Conservation (phyloP, 176 grass and related monocot species). For the Thalia dealbata region DNA sequence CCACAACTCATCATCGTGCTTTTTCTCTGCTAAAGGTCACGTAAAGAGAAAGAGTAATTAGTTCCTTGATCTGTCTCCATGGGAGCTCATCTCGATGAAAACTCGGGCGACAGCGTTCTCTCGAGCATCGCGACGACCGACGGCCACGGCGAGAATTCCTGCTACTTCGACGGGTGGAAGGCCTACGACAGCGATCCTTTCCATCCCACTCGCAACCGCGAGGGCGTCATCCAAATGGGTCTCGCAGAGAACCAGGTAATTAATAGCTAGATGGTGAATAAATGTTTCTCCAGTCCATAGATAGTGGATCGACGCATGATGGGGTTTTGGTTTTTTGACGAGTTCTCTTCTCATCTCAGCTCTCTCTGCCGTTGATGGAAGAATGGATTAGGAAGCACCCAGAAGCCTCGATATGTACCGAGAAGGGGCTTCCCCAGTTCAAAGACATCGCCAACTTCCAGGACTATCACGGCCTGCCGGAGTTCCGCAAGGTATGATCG, state of each 20-base stretch:
- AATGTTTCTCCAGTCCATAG: too few relatives aligned
- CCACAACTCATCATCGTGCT: too few relatives aligned
- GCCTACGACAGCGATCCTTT: slow-evolving; percentile 69
- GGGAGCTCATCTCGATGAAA: background rate
- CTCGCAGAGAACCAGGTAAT: slow-evolving; percentile 87
- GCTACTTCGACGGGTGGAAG: slow-evolving; percentile 93
- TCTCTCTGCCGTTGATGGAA: slow-evolving; percentile 57
- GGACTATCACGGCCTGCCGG: slow-evolving; percentile 75
- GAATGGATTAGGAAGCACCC: slow-evolving; percentile 63
- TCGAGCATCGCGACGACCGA: slow-evolving; percentile 48
- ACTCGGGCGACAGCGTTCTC: slow-evolving; percentile 21
- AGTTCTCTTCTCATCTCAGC: slow-evolving; percentile 23
- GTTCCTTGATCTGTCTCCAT: background rate
- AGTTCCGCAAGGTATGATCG: slow-evolving; percentile 63
- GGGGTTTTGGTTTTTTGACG: too few relatives aligned
- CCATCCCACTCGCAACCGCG: slow-evolving; percentile 34
- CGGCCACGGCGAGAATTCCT: slow-evolving; percentile 76
- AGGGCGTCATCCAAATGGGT: slow-evolving; percentile 88
- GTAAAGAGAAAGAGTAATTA: too few relatives aligned
- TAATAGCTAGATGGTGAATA: too few relatives aligned
- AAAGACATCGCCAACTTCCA: slow-evolving; percentile 70
- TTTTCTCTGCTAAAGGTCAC: too few relatives aligned
- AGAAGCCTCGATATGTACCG: slow-evolving; percentile 77
- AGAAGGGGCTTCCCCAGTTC: slow-evolving; percentile 49
- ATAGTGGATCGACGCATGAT: too few relatives aligned